Conservation (phyloP, 2,329 filamentous ascomycete species). For the Colletotrichum orbiculare region DNA sequence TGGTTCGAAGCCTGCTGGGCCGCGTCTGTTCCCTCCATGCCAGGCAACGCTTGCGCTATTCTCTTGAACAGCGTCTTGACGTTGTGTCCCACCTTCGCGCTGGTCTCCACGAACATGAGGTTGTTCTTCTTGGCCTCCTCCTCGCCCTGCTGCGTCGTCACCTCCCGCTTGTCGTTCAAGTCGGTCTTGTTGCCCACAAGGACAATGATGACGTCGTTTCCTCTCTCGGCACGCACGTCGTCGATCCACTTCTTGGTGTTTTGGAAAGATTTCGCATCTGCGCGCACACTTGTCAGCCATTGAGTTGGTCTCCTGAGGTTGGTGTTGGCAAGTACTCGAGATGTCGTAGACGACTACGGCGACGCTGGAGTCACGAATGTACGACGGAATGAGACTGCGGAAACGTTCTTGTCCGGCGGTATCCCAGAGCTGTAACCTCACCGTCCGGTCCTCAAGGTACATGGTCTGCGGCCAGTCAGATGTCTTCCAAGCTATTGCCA, state of each 20-base stretch:
- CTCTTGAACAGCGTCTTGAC: constrained; percentile 97
- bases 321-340: constrained; percentile 68
- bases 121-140: constrained; percentile 99
- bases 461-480: constrained; percentile 74
- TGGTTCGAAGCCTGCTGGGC: constrained; percentile 78
- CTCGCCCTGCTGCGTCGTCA: constrained; percentile 95
- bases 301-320: background rate
- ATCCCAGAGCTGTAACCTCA: constrained; percentile 97
- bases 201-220: constrained; percentile 99
- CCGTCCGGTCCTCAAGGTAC: constrained; percentile 99
- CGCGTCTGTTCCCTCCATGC: constrained; percentile 93
- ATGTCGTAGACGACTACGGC: constrained; percentile 99
- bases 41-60: constrained; percentile 96
- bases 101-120: constrained; percentile 99
- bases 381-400: constrained; percentile 95
- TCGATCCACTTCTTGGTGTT: constrained; percentile 99
- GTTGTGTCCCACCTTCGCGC: constrained; percentile 96
- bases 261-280: constrained; percentile 94
- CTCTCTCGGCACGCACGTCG: constrained; percentile 94
- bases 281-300: background rate
- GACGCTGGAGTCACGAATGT: constrained; percentile 97
- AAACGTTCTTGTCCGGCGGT: constrained; percentile 98
- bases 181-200: constrained; percentile 99
- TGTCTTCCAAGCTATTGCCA: background rate
- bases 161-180: constrained; percentile 96